Evolutionary conservation across 2,329 filamentous ascomycete species (phyloP), one percentile per base, ranked within the genome.

Genomic region (Dactylellina parvicollis): DNA sequence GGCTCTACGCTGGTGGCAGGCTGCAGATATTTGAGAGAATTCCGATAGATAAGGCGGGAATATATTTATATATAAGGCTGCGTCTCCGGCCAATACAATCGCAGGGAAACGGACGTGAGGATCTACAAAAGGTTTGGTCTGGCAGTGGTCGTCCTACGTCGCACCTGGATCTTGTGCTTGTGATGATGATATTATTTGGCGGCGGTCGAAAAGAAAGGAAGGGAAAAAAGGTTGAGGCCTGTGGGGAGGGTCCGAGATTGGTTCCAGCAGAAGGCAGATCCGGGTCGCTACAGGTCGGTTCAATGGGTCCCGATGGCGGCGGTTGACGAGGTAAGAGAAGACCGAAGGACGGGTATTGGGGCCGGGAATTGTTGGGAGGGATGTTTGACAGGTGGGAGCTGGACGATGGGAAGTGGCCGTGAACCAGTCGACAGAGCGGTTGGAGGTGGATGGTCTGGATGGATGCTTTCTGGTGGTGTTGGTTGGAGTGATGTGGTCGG

Each of bases 81-180:
- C 12, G 12, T 38, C 34, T 38, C 34, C 40, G 18, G 24, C n/a
- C 47, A n/a, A 32, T 4, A 20, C 16, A 8, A 16, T 14, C 16
- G 50, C 3, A 55, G 20, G 38, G 20, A 55, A 30, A 42, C 22
- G 32, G 2, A 42, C 24, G 42, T 20, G 16, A 9, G 40, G 20
- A 18, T 46, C 16, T 4, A 24, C 40, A 10, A 9, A 50, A 3
- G 47, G 34, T 38, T n/a, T 9, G 16, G 12, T 32, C 30, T 32
- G 10, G 54, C 32, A 10, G 18, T 22, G 50, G 65, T 59, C 42
- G 66, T 71, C 66, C 28, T 32, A 65, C 59, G 59, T 72, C 47
- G 67, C 46, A 72, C 59, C 44, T 42, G 59, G 57, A 46, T 62
- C 57, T 36, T 71, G 66, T 71, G 66, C 50, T 57, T 52, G 22